Conservation (phyloP, 2,329 filamentous ascomycete species). For the Tolypocladium cylindrosporum region DNA sequence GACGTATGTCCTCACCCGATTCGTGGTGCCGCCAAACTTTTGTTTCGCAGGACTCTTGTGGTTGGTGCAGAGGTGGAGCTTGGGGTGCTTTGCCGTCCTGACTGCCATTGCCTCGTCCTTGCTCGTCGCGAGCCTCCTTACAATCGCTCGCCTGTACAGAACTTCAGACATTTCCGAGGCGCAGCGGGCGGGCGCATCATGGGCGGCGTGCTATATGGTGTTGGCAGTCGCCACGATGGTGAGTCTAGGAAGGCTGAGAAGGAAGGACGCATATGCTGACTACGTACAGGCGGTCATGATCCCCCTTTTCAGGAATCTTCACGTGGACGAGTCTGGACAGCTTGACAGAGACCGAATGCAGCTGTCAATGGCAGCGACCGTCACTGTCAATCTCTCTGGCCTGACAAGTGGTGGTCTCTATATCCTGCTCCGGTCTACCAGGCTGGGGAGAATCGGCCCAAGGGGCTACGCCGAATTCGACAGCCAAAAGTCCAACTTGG, state of each 20-base stretch:
- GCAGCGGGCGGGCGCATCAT: slow-evolving; percentile 53
- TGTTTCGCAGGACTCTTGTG: slow-evolving; percentile 61
- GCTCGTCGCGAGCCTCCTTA: slow-evolving; percentile 36
- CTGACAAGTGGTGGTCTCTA: slow-evolving; percentile 56
- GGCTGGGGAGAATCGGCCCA: slow-evolving; percentile 42
- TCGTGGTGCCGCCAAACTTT: slow-evolving; percentile 43
- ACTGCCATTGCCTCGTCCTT: slow-evolving; percentile 39
- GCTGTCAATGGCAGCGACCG: slow-evolving; percentile 52
- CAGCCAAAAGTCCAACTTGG: slow-evolving; percentile 22
- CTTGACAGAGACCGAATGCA: slow-evolving; percentile 26
- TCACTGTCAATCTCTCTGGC: slow-evolving; percentile 57
- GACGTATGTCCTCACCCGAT: slow-evolving; percentile 49
- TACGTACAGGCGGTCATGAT: slow-evolving; percentile 43
- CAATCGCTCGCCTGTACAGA: slow-evolving; percentile 47
- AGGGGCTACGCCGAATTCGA: slow-evolving; percentile 31
- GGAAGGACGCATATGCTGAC: neutral
- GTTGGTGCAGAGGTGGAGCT: slow-evolving; percentile 53
- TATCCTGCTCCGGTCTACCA: slow-evolving; percentile 56
- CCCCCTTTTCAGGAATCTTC: slow-evolving; percentile 52
- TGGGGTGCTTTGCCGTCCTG: slow-evolving; percentile 45
- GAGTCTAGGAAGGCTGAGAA: slow-evolving; percentile 15
- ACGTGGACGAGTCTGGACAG: slow-evolving; percentile 30
- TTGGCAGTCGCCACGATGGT: slow-evolving; percentile 49
- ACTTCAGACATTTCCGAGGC: slow-evolving; percentile 43
- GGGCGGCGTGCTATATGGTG: slow-evolving; percentile 59